Conservation (phyloP, 1,139 yeast genomes). For the Blastobotrys capitulatus region DNA sequence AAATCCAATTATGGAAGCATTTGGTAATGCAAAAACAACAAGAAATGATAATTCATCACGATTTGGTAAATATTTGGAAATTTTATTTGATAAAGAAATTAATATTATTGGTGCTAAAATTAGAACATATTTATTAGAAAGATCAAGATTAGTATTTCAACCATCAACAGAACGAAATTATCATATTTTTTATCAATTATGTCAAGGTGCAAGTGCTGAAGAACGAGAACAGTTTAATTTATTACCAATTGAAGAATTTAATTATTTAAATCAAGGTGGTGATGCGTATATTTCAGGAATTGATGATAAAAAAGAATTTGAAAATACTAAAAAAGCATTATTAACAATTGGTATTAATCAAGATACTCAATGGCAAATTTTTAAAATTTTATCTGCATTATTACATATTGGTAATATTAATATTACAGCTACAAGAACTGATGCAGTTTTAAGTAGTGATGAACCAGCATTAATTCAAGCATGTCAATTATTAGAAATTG, state of each 20-base stretch:
- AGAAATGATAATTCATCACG: slow-evolving; percentile 97
- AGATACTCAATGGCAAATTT: slow-evolving; percentile 61
- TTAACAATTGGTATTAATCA: slow-evolving; percentile 66
- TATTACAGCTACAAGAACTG: slow-evolving; percentile 78
- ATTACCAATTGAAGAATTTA: slow-evolving; percentile 55
- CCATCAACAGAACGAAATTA: slow-evolving; percentile 86
- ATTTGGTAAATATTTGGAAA: slow-evolving; percentile 93
- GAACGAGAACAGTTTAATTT: slow-evolving; percentile 57
- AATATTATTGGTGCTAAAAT: slow-evolving; percentile 92
- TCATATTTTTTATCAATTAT: slow-evolving; percentile 88
- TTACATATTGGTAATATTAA: slow-evolving; percentile 92
- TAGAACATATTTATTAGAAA: slow-evolving; percentile 85
- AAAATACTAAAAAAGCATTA: slow-evolving; percentile 69
- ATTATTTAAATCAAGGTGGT: slow-evolving; percentile 90
- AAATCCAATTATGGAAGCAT: slow-evolving; percentile 97
- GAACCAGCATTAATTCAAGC: slow-evolving; percentile 83
- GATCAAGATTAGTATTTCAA: slow-evolving; percentile 92
- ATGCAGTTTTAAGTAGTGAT: slow-evolving; percentile 75
- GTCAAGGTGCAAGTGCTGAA: slow-evolving; percentile 66
- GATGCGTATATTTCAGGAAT: slow-evolving; percentile 66
- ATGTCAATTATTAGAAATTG: slow-evolving; percentile 79
- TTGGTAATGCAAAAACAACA: slow-evolving; percentile 97
- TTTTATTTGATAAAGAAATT: slow-evolving; percentile 65
- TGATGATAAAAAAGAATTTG: slow-evolving; percentile 76
- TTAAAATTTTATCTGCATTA: slow-evolving; percentile 78